phyloP scores from a whole-genome alignment of 176 grass and related monocot species.

The Thinopyrum elongatum region DNA sequence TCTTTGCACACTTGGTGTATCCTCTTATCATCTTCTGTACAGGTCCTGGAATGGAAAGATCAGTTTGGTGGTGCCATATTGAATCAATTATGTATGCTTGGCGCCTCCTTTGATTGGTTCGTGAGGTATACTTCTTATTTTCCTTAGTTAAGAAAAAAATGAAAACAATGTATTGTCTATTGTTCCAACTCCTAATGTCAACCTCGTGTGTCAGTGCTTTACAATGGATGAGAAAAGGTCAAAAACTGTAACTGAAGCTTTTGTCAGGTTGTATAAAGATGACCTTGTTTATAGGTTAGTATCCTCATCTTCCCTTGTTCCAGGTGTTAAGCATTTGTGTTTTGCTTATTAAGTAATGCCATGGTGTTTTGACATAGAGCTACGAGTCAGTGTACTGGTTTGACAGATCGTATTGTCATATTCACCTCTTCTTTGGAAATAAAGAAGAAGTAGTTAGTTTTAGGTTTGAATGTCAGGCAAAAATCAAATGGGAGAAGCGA shows the following conservation, averaged over 20 bases:
- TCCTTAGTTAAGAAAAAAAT: neutral
- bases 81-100: slow-evolving; percentile 75
- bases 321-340: neutral
- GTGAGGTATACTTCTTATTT: slow-evolving; percentile 53
- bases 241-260: slow-evolving; percentile 82
- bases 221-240: slow-evolving; percentile 93
- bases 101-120: slow-evolving; percentile 90
- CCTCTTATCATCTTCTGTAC: slow-evolving; percentile 15
- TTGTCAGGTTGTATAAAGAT: slow-evolving; percentile 79
- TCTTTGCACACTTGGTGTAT: neutral
- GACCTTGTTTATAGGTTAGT: slow-evolving; percentile 84
- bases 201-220: slow-evolving; percentile 60
- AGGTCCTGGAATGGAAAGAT: slow-evolving; percentile 97
- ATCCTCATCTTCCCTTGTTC: slow-evolving; percentile 13
- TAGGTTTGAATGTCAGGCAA: too few species aligned
- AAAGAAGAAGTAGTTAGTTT: too few species aligned
- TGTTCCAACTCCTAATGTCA: neutral
- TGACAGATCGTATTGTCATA: too few species aligned
- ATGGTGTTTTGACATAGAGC: too few species aligned
- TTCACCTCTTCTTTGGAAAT: too few species aligned
- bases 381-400: too few species aligned
- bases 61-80: slow-evolving; percentile 77
- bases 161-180: too few species aligned
- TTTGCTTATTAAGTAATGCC: too few species aligned
- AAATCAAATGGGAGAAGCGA: too few species aligned